A percentile compares a stretch with the other conserved stretches of the same genome.
phyloP scores from a whole-genome alignment of 352 stramenopile genomes.

The Pythium dissotocum region DNA sequence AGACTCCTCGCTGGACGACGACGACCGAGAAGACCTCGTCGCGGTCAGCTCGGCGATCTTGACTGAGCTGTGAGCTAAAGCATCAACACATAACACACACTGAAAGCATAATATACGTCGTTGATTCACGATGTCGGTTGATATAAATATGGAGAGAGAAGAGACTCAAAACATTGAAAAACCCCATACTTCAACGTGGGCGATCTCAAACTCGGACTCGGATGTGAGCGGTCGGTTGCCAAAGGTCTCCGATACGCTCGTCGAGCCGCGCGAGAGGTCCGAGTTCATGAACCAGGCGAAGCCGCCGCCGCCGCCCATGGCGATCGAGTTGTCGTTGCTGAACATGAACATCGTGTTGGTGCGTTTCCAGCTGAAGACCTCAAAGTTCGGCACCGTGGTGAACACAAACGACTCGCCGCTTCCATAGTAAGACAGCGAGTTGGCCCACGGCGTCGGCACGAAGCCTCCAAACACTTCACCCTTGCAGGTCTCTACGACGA shows the following conservation, averaged over 20 bases:
- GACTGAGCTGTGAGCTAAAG: conserved; percentile 9
- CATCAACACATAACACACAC: neutral
- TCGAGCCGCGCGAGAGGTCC: conserved; percentile 62
- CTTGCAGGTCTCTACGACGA: conserved; percentile 63
- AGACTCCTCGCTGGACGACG: conserved; percentile 41
- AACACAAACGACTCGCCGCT: conserved; percentile 77
- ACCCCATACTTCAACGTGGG: conserved; percentile 69
- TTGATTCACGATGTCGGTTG: neutral
- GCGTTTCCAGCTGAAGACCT: conserved; percentile 62
- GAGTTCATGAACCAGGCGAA: conserved; percentile 74
- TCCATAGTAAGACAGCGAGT: conserved; percentile 65
- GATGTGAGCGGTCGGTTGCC: conserved; percentile 56
- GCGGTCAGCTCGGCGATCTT: conserved; percentile 15
- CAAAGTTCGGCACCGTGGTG: conserved; percentile 55
- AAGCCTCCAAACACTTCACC: conserved; percentile 75
- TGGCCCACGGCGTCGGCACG: conserved; percentile 43
- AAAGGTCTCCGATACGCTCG: conserved; percentile 54
- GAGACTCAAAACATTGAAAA: conserved; percentile 54
- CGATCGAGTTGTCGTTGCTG: conserved; percentile 65
- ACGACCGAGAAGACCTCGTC: conserved; percentile 56
- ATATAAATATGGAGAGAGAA: conserved; percentile 27
- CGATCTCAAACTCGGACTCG: conserved; percentile 56
- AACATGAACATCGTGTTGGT: conserved; percentile 73
- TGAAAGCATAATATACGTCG: neutral
- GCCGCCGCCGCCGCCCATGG: conserved; percentile 69